These are phyloP conservation scores for Tieghemiomyces parasiticus DNA, from an alignment of 192 early-diverging fungal species.

Conservation along the genomic window DNA sequence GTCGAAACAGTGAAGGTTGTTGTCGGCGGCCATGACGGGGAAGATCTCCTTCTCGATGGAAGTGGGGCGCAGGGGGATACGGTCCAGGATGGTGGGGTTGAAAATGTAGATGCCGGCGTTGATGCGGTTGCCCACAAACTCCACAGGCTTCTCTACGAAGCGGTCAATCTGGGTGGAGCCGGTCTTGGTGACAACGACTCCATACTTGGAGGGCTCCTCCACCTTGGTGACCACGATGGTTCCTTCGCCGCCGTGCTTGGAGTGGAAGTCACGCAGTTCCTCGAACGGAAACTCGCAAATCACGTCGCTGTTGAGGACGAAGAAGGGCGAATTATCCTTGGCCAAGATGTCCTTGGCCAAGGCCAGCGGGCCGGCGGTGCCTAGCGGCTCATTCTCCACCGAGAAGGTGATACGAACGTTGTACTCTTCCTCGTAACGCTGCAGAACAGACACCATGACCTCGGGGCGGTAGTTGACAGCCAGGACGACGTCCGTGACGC, in stretches of 20 bases:
- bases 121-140: conserved; percentile 94
- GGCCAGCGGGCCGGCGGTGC: conserved; percentile 90
- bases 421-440: conserved; percentile 87
- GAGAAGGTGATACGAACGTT: conserved; percentile 91
- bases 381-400: conserved; percentile 92
- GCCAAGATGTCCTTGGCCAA: conserved; percentile 81
- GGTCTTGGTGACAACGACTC: conserved; percentile 82
- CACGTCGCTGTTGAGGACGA: conserved; percentile 97
- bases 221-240: conserved; percentile 96
- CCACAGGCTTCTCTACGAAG: conserved; percentile 95
- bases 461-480: conserved; percentile 99
- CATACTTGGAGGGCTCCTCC: conserved; percentile 97
- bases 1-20: conserved; percentile 81
- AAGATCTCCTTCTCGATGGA: conserved; percentile 98
- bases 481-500: conserved; percentile 93
- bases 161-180: conserved; percentile 60
- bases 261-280: conserved; percentile 78
- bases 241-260: conserved; percentile 80
- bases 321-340: conserved; percentile 90
- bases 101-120: conserved; percentile 99
- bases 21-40: conserved; percentile 78
- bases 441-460: conserved; percentile 84
- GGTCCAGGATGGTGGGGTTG: conserved; percentile 73
- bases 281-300: conserved; percentile 98
- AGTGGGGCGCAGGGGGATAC: conserved; percentile 90